These are phyloP conservation scores for Russula dissimulans DNA, from an alignment of 768 basidiomycete genomes.

Conservation along the genomic window DNA sequence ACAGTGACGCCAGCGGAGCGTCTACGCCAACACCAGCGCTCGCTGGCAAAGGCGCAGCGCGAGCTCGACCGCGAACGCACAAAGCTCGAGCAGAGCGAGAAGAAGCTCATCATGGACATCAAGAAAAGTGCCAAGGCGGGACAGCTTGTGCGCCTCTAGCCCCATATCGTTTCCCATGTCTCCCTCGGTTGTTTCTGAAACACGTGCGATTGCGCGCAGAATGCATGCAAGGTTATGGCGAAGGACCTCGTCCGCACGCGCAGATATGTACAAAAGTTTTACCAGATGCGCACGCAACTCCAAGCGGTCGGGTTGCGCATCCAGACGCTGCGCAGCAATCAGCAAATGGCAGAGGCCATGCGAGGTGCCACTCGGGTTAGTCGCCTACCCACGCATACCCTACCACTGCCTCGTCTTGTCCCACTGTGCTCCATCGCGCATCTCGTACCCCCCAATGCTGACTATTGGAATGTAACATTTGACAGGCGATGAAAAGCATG, in stretches of 20 bases:
- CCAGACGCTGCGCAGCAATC: conserved; percentile 93
- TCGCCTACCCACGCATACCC: not conserved
- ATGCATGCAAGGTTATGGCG: conserved; percentile 98
- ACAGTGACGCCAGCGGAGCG: conserved; percentile 94
- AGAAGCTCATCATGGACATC: conserved; percentile 92
- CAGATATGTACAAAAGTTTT: conserved; percentile 94
- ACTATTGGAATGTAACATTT: not conserved
- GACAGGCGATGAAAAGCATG: conserved; percentile 96
- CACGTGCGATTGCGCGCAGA: conserved; percentile 37
- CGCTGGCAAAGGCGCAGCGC: conserved; percentile 92
- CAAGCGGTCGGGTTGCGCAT: conserved; percentile 93
- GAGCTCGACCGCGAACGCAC: conserved; percentile 93
- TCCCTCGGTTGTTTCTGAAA: too few relatives aligned
- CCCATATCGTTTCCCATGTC: not conserved
- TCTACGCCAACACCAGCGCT: conserved; percentile 91
- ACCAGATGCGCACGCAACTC: conserved; percentile 96
- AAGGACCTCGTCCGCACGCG: conserved; percentile 96
- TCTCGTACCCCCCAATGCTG: not conserved
- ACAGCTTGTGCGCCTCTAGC: conserved; percentile 63
- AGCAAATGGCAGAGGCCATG: conserved; percentile 99
- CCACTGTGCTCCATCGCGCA: not conserved
- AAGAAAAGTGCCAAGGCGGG: conserved; percentile 94
- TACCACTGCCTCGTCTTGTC: not conserved
- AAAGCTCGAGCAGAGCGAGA: conserved; percentile 93
- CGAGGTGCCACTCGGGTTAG: conserved; percentile 90